Evolutionary conservation across 2,329 filamentous ascomycete genomes (phyloP).

Genomic region (Byssochlamys sp.): DNA sequence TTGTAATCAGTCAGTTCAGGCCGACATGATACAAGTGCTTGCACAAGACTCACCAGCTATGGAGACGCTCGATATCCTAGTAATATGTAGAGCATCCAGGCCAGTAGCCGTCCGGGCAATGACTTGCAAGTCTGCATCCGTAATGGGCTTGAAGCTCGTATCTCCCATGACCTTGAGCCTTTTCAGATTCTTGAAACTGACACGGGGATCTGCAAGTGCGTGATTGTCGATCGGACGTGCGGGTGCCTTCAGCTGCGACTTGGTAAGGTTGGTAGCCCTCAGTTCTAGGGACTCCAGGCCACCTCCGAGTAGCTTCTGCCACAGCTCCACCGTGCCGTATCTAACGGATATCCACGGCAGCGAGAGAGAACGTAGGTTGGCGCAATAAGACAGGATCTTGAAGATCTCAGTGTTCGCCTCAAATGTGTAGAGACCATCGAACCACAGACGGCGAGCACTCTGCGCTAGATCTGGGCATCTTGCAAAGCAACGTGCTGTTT

Average conservation of each 20-base stretch:
- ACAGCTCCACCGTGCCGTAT: conserved; percentile 39
- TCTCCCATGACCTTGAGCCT: conserved; percentile 48
- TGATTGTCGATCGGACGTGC: conserved; percentile 34
- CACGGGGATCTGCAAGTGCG: conserved; percentile 33
- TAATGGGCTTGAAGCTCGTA: conserved; percentile 44
- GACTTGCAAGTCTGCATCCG: conserved; percentile 39
- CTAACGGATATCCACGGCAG: conserved; percentile 46
- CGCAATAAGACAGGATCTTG: conserved; percentile 39
- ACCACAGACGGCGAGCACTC: conserved; percentile 45
- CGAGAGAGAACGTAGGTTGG: conserved; percentile 38
- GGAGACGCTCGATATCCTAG: conserved; percentile 44
- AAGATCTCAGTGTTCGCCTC: conserved; percentile 44
- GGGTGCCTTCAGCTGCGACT: conserved; percentile 32
- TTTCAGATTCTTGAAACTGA: conserved; percentile 42
- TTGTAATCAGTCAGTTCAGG: conserved; percentile 1
- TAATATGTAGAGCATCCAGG: conserved; percentile 46
- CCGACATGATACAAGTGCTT: neutral
- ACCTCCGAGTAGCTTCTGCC: conserved; percentile 39
- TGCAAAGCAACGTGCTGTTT: conserved; percentile 39
- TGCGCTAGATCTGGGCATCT: conserved; percentile 37
- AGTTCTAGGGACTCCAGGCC: conserved; percentile 43
- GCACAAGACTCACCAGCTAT: conserved; percentile 29
- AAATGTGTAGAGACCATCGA: conserved; percentile 45
- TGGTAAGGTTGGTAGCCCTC: conserved; percentile 40
- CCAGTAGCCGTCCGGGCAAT: conserved; percentile 44